Evolutionary conservation across 139 green algal species (phyloP), one percentile per base, ranked within the genome.

Genomic region (Chlorella sp.): DNA sequence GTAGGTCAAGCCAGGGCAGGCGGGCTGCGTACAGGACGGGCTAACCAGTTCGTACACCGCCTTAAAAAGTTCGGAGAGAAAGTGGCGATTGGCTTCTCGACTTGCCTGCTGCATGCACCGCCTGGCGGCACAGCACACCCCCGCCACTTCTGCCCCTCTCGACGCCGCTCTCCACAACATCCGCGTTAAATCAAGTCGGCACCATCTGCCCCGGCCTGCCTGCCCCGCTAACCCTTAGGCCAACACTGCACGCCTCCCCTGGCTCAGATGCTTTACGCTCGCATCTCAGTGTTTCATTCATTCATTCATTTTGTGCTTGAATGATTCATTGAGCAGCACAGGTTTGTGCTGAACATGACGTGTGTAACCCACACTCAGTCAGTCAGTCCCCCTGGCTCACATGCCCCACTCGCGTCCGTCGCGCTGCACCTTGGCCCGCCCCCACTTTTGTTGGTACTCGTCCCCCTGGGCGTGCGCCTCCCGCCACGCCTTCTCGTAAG

Each of bases 391-490:
- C 39, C 1, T 30, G 21, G 64, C 86, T 89, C 39, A 90, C 86
- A 73, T 90, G 76, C 77, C 77, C 86, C 86, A 90, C 24, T 90
- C 86, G 9, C n/a, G 37, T 37, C 86, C 86, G 60, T 90, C 86
- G 0, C 77, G 57, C 77, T 86, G 77, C 53, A 90, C 86, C 77
- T 86, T 86, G 76, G 87, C 87, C 22, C 88, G 81, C 34, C 42
- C 42, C 80, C 80, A 88, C 42, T 84, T 88, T 16, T 36, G 48
- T 53, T 88, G 81, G n/a, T 84, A 88, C 34, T 83, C 81, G 12
- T 87, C 80, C 19, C 78, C 81, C 0, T 73, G 68, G 1, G 79
- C 88, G 0, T 88, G 81, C 18, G 69, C 88, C 69, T 85, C 66
- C 79, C 57, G 88, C 81, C 88, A 91, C 12, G 81, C 88, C 53